Evolutionary conservation across 2,329 filamentous ascomycete genomes (phyloP), one percentile per base, ranked within the genome.

Genomic region (Sclerotinia minor): DNA sequence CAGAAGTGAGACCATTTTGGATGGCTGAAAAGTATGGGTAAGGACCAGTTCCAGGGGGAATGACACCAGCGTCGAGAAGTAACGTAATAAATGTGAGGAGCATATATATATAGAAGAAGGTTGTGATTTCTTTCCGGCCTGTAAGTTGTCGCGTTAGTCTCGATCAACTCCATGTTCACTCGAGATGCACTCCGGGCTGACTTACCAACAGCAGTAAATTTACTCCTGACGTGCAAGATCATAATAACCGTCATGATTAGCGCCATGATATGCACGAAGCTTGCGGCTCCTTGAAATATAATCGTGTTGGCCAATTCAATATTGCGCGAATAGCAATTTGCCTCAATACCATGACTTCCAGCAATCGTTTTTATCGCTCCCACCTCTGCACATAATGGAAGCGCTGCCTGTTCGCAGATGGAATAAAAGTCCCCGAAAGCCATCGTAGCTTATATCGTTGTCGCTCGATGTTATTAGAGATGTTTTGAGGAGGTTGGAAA

Each of bases 31-130:
- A 97, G 82, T 97, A 99, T 0, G 94, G 90, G 75, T 94, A 97
- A 0, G 92, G 86, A 2, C 81, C 83, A 64, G 89, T 92, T 67
- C 91, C 90, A 0, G 94, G 92, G 5, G 94, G 92, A 26, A 96
- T 88, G 59, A 98, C 95, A 63, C 95, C 95, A 64, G 94, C 91
- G 76, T 99, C 95, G 76, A 99, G 88, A 74, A 95, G 85, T 71
- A 99, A 87, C 11, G 94, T 97, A 76, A 91, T 84, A 79, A 95
- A 90, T 35, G 93, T 96, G 64, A 98, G 86, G 49, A 94, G 83
- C 84, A 97, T 91, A 83, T 96, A 99, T 72, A 96, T 84, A 82
- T 98, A 98, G 84, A 99, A 99, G 84, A 99, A 98, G 60, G 90
- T 92, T 63, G 92, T 91, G 67, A 89, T 88, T 79, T 89, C 86